Conservation (phyloP, 306 rosid genomes). For the Purshia tridentata region DNA sequence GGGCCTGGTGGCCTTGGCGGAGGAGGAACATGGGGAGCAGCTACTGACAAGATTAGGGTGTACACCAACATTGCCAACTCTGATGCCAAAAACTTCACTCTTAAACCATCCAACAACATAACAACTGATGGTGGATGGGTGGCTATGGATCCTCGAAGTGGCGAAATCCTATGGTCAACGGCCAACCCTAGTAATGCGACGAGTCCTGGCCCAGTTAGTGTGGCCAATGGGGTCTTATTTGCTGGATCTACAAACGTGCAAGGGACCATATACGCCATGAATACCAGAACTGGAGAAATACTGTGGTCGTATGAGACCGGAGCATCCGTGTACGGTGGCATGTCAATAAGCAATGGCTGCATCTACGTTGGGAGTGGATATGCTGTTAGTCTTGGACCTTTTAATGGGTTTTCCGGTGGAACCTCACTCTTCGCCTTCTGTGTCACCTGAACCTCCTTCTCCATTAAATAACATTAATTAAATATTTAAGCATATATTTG, state of each 20-base stretch:
- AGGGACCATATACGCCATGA: slow-evolving; percentile 46
- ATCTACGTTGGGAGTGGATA: slow-evolving; percentile 35
- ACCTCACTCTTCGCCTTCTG: slow-evolving; percentile 17
- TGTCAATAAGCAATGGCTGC: slow-evolving; percentile 57
- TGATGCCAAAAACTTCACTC: slow-evolving; percentile 33
- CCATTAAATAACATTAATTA: not conserved
- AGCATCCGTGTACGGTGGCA: slow-evolving; percentile 51
- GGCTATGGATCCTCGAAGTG: slow-evolving; percentile 44
- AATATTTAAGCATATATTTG: no score
- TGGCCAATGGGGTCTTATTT: slow-evolving; percentile 53
- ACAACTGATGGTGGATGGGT: slow-evolving; percentile 58
- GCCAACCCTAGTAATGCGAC: slow-evolving; percentile 33
- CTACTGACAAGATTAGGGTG: slow-evolving; percentile 45
- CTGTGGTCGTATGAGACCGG: slow-evolving; percentile 45
- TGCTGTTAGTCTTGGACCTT: not conserved
- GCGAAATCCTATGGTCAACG: slow-evolving; percentile 48
- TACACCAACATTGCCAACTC: slow-evolving; percentile 56
- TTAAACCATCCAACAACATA: slow-evolving; percentile 34
- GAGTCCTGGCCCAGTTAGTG: slow-evolving; percentile 42
- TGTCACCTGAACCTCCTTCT: not conserved
- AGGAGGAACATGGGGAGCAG: slow-evolving; percentile 61
- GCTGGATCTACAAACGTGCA: slow-evolving; percentile 34
- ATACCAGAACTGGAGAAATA: slow-evolving; percentile 33
- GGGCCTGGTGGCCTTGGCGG: slow-evolving; percentile 47
- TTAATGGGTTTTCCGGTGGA: not conserved